phyloP scores from a whole-genome alignment of 768 basidiomycete genomes.

The Hemileccinum impolitum region DNA sequence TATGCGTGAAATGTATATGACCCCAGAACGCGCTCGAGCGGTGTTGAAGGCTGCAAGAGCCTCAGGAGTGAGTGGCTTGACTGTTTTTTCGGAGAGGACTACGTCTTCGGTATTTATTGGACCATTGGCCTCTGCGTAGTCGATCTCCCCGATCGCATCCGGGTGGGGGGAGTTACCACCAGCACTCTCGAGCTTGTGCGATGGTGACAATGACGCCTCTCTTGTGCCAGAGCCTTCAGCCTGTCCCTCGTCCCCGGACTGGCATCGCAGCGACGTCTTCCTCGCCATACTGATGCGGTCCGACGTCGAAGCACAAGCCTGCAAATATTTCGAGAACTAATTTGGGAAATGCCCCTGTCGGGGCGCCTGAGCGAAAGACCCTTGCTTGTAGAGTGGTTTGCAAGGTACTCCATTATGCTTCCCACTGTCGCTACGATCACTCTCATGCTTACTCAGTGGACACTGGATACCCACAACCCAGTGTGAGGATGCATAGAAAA shows the following conservation, averaged over 20 bases:
- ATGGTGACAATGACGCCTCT: not conserved
- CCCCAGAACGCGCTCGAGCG: conserved; percentile 73
- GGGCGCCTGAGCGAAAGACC: no score
- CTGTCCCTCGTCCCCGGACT: not conserved
- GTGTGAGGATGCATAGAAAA: no score
- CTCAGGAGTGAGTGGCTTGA: conserved; percentile 74
- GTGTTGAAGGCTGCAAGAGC: conserved; percentile 72
- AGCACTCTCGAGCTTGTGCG: not conserved
- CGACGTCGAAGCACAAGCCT: not conserved
- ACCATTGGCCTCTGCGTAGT: conserved; percentile 15
- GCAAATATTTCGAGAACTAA: not conserved
- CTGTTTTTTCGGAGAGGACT: conserved; percentile 37
- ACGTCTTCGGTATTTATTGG: conserved; percentile 56
- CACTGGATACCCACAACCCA: no score
- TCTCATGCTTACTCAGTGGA: no score
- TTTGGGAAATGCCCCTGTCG: conserved; percentile 2
- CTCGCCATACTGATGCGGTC: conserved; percentile 4
- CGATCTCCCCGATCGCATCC: conserved; percentile 21
- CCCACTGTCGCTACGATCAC: no score
- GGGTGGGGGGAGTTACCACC: not conserved
- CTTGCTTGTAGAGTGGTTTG: no score
- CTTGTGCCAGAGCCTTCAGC: not conserved
- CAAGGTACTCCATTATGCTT: no score
- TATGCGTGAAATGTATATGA: conserved; percentile 93
- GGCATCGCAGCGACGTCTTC: not conserved